Conservation (phyloP, 164 flowering plant species). For the Magnolia sinica region DNA sequence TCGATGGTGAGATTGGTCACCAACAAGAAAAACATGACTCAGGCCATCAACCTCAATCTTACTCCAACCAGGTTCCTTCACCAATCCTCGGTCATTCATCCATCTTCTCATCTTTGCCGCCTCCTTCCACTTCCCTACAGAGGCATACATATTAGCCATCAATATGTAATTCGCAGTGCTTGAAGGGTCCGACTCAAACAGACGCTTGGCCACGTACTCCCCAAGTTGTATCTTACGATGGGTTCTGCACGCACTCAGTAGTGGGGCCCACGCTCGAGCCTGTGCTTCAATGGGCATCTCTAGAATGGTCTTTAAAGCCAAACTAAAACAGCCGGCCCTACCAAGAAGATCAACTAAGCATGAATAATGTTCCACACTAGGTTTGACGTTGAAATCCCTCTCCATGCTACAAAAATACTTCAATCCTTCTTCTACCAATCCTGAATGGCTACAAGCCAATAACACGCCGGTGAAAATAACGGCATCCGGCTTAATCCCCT, state of each 20-base stretch:
- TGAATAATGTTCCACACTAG: constrained; percentile 30
- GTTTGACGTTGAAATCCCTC: constrained; percentile 27
- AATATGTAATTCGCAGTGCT: constrained; percentile 22
- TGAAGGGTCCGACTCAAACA: constrained; percentile 21
- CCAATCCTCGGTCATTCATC: constrained; percentile 23
- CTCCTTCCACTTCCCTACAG: constrained; percentile 34
- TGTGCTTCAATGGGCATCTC: constrained; percentile 25
- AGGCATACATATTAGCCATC: constrained; percentile 28
- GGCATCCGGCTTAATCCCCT: constrained; percentile 28
- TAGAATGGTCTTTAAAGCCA: constrained; percentile 27
- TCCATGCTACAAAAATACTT: constrained; percentile 31
- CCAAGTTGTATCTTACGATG: constrained; percentile 25
- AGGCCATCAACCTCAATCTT: constrained; percentile 24
- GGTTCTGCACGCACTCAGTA: constrained; percentile 38
- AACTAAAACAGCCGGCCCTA: constrained; percentile 30
- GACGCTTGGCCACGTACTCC: constrained; percentile 25
- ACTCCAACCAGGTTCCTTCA: constrained; percentile 39
- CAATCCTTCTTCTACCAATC: constrained; percentile 33
- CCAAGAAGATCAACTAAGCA: constrained; percentile 32
- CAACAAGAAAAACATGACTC: constrained; percentile 18
- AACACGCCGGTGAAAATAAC: constrained; percentile 28
- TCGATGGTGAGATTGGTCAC: constrained; percentile 20
- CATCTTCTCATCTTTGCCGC: constrained; percentile 30
- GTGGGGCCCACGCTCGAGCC: constrained; percentile 27
- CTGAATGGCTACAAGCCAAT: constrained; percentile 38